Conservation (phyloP, 306 rosid species). For the Myrica gale region DNA sequence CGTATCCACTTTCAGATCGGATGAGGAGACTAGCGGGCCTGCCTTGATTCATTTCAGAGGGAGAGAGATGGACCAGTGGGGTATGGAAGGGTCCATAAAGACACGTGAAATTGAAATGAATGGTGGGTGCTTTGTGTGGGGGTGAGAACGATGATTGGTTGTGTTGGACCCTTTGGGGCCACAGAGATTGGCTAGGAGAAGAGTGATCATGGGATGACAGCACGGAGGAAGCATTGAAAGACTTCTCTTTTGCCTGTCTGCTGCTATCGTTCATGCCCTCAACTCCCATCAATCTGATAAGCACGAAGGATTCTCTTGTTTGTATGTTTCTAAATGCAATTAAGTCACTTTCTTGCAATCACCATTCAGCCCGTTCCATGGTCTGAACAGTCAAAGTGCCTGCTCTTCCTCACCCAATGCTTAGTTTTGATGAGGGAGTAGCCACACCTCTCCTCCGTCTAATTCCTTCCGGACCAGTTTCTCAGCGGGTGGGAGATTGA, state of each 20-base stretch:
- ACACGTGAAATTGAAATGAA: slow-evolving; percentile 67
- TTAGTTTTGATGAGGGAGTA: too few species aligned
- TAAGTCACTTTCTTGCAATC: neutral
- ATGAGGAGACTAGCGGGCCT: slow-evolving; percentile 47
- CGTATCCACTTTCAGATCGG: slow-evolving; percentile 58
- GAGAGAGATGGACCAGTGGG: slow-evolving; percentile 54
- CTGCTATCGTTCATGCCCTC: slow-evolving; percentile 1
- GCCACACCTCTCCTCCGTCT: too few species aligned
- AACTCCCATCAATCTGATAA: slow-evolving; percentile 50
- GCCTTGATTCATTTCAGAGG: slow-evolving; percentile 43
- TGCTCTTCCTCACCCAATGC: neutral
- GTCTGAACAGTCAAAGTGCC: neutral
- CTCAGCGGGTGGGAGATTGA: neutral
- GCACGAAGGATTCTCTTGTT: slow-evolving; percentile 46
- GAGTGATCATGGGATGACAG: slow-evolving; percentile 34
- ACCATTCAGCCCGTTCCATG: neutral
- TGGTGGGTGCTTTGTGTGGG: slow-evolving; percentile 40
- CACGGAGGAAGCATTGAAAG: slow-evolving; percentile 38
- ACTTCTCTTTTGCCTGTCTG: slow-evolving; percentile 34
- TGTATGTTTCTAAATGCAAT: slow-evolving; percentile 8
- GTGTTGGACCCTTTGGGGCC: slow-evolving; percentile 46
- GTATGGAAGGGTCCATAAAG: slow-evolving; percentile 56
- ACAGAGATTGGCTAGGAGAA: slow-evolving; percentile 39
- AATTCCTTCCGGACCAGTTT: too few species aligned
- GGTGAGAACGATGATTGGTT: slow-evolving; percentile 45